Evolutionary conservation across 2,329 filamentous ascomycete species (phyloP), one percentile per base, ranked within the genome.

Genomic region (Aureobasidium sp.): DNA sequence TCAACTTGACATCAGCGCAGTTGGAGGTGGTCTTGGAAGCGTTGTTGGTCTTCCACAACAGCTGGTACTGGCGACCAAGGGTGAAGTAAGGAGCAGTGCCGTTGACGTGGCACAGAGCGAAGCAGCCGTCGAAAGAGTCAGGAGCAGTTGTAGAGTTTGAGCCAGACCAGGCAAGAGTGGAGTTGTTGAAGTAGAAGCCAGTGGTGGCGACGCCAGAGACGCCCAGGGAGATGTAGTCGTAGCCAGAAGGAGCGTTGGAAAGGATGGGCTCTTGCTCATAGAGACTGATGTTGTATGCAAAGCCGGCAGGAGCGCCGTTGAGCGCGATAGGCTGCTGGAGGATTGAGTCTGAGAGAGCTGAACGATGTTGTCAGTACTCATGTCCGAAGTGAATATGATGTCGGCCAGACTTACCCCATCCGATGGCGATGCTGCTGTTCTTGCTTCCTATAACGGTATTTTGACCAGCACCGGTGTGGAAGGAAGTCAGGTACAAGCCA

Each of bases 51-150:
- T 53, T 60, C 58, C 58, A 60, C 19, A 60, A 38, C 21, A 60
- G 33, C 38, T 60, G 58, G 38, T 38, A 60, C 15, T 60, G 27
- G 19, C 27, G 38, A 15, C 58, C 58, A 9, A 60, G 21, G 21
- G 8, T 40, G 58, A 60, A 54, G 58, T 60, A 60, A 11, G 58
- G 58, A 15, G 58, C 33, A 10, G 58, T 60, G 6, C 58, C 58
- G 38, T 60, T 60, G 10, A 60, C 58, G 5, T 46, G 47, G 40
- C 58, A 60, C 6, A 60, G 29, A 19, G 47, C 58, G 13, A 60
- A 60, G 37, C 25, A n/a, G 21, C 46, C 47, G n/a, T 53, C 38
- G n/a, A 58, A 58, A n/a, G 27, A 27, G 3, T 42, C 29, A 27
- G 46, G 57, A 19, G 58, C 40, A 13, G n/a, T 38, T 5, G 38